Evolutionary conservation across 2,329 filamentous ascomycete species (phyloP).

Genomic region (Cytospora leucostoma): DNA sequence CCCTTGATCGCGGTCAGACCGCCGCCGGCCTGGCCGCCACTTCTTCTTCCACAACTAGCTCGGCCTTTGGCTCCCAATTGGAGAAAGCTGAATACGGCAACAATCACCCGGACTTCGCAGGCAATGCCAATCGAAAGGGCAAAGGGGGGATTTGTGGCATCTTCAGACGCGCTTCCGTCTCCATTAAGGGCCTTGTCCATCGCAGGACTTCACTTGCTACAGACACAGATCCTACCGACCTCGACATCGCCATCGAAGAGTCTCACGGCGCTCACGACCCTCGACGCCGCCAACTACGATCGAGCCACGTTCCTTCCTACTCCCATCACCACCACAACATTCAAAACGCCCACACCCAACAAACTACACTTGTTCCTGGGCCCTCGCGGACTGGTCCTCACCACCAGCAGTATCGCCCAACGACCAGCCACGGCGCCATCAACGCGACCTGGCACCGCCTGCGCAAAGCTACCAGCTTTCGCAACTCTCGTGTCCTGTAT

Average conservation of each 20-base stretch:
- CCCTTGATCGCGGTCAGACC: constrained; percentile 35
- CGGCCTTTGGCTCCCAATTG: constrained; percentile 3
- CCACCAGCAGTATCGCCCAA: constrained; percentile 19
- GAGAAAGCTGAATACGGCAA: constrained; percentile 14
- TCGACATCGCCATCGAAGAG: constrained; percentile 11
- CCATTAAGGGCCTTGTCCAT: constrained; percentile 54
- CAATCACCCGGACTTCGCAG: background rate
- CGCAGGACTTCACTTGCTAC: constrained; percentile 46
- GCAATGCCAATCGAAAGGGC: constrained; percentile 30
- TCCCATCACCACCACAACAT: constrained; percentile 22
- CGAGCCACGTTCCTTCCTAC: constrained; percentile 21
- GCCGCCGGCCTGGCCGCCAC: constrained; percentile 18
- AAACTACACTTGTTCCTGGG: background rate
- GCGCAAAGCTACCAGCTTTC: constrained; percentile 31
- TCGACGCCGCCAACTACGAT: constrained; percentile 25
- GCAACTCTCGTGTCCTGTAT: constrained; percentile 49
- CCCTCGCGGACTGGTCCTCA: constrained; percentile 11
- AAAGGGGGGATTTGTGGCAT: constrained; percentile 48
- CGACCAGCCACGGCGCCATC: constrained; percentile 50
- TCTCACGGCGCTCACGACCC: constrained; percentile 27
- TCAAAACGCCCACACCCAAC: constrained; percentile 28
- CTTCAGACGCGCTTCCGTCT: constrained; percentile 57
- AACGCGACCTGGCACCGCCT: constrained; percentile 26
- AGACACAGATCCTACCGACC: constrained; percentile 2
- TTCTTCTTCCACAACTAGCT: constrained; percentile 17